Evolutionary conservation across 2,329 filamentous ascomycete genomes (phyloP).

Genomic region (Trichoderma oligosporum): DNA sequence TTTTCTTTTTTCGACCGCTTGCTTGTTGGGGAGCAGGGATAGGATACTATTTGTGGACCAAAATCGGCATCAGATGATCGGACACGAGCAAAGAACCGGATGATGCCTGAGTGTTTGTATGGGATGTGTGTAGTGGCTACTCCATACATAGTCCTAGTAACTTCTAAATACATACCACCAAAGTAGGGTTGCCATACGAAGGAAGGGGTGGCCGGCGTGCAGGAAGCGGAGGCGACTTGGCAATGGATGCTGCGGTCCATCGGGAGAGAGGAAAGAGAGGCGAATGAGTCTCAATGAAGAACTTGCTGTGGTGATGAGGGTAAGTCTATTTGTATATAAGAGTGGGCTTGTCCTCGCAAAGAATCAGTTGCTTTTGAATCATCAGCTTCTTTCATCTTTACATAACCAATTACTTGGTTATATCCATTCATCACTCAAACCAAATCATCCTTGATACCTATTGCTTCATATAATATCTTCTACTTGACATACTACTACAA

Average conservation of each 20-base stretch:
- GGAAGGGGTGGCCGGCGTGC: background rate
- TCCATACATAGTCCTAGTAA: too few species aligned
- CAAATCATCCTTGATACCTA: background rate
- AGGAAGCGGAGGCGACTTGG: slow-evolving; percentile 10
- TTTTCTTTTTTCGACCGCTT: background rate
- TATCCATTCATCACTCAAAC: background rate
- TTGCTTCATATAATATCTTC: too few species aligned
- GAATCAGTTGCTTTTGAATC: background rate
- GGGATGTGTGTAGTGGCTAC: background rate
- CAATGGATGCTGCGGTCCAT: slow-evolving; percentile 12
- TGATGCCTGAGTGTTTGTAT: slow-evolving; percentile 3
- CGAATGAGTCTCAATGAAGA: background rate
- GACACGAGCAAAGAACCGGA: slow-evolving; percentile 14
- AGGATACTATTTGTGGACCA: slow-evolving; percentile 7
- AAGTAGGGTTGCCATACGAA: background rate
- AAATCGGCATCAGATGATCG: slow-evolving; percentile 17
- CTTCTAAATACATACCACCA: too few species aligned
- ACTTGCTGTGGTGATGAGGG: background rate
- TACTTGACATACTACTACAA: background rate
- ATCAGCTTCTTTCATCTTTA: slow-evolving; percentile 9
- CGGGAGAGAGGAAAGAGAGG: slow-evolving; percentile 1
- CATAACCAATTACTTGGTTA: too few species aligned
- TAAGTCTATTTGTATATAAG: slow-evolving; percentile 4
- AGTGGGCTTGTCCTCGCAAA: background rate
- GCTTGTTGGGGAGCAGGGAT: background rate